A percentile compares a stretch with the other conserved stretches of the same genome.
These are phyloP conservation scores for Macrolepiota fuliginosa DNA, from an alignment of 768 basidiomycete species.

Conservation along the genomic window DNA sequence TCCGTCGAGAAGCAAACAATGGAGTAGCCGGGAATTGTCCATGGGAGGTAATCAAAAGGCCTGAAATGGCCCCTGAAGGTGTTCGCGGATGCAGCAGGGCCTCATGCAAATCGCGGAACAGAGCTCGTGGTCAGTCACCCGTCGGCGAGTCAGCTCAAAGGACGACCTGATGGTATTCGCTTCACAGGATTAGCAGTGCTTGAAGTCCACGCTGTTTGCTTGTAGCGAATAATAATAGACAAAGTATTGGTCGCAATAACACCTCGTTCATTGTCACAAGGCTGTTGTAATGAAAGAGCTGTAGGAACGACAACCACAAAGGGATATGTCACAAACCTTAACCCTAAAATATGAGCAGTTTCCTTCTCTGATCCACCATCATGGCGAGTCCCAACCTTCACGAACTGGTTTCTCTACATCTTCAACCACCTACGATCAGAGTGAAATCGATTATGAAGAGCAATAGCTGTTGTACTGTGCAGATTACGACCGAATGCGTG, in stretches of 20 bases:
- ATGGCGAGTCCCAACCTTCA: not conserved
- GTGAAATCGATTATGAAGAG: not conserved
- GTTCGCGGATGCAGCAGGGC: not conserved
- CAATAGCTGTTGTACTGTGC: not conserved
- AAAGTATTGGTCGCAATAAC: not conserved
- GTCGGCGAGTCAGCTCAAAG: not conserved
- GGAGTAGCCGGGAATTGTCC: not conserved
- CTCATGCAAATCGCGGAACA: constrained; percentile 3
- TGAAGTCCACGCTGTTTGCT: not conserved
- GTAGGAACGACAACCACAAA: not conserved
- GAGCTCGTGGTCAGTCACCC: not conserved
- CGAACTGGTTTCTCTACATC: not conserved
- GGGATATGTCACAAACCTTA: constrained; percentile 9
- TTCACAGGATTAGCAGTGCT: not conserved
- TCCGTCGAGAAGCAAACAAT: not conserved
- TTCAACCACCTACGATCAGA: not conserved
- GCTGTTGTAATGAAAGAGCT: not conserved
- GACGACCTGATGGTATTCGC: not conserved
- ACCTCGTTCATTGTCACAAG: constrained; percentile 4
- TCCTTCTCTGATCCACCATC: constrained; percentile 3
- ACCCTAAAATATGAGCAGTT: constrained; percentile 10
- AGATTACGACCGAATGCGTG: not conserved
- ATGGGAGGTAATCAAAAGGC: not conserved
- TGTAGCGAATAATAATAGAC: not conserved
- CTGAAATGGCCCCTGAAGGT: not conserved